phyloP scores from a whole-genome alignment of 1,284 basidiomycete species.

The Leucoagaricus sp. region DNA sequence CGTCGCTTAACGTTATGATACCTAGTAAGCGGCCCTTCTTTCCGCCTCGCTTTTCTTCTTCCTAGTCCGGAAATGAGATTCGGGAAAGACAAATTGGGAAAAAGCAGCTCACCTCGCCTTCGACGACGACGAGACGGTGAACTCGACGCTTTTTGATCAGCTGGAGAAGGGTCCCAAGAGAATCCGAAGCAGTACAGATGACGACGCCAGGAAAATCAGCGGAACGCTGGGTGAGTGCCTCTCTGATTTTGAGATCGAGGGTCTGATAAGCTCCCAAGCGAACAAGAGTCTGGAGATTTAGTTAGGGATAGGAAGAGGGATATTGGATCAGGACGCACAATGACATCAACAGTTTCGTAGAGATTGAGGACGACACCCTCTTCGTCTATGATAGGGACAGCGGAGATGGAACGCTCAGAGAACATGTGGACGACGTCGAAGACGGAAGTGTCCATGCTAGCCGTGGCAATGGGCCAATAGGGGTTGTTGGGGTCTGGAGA shows the following conservation, averaged over 20 bases:
- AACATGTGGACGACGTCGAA: conserved; percentile 99
- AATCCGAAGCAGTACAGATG: conserved; percentile 92
- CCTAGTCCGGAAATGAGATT: conserved; percentile 39
- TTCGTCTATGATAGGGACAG: conserved; percentile 95
- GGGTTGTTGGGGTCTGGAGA: conserved; percentile 54
- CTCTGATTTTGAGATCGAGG: conserved; percentile 92
- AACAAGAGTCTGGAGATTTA: conserved; percentile 77
- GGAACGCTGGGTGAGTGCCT: conserved; percentile 89
- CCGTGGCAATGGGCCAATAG: conserved; percentile 90
- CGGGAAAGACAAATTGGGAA: neutral
- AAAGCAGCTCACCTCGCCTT: conserved; percentile 65
- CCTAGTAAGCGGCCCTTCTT: conserved; percentile 86
- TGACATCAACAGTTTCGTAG: conserved; percentile 99
- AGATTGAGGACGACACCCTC: conserved; percentile 94
- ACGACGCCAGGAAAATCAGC: conserved; percentile 96
- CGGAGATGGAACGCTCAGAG: conserved; percentile 92
- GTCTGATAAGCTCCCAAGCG: conserved; percentile 94
- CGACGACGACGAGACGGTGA: conserved; percentile 92
- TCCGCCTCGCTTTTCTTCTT: conserved; percentile 73
- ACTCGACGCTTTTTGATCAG: conserved; percentile 93
- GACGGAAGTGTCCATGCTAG: conserved; percentile 89
- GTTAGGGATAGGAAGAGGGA: neutral
- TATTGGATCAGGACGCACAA: conserved; percentile 59
- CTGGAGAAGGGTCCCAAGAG: conserved; percentile 89
- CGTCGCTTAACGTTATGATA: conserved; percentile 90